Evolutionary conservation across 2,329 filamentous ascomycete species (phyloP), one percentile per base, ranked within the genome.

Genomic region (Parascedosporium putredinis): DNA sequence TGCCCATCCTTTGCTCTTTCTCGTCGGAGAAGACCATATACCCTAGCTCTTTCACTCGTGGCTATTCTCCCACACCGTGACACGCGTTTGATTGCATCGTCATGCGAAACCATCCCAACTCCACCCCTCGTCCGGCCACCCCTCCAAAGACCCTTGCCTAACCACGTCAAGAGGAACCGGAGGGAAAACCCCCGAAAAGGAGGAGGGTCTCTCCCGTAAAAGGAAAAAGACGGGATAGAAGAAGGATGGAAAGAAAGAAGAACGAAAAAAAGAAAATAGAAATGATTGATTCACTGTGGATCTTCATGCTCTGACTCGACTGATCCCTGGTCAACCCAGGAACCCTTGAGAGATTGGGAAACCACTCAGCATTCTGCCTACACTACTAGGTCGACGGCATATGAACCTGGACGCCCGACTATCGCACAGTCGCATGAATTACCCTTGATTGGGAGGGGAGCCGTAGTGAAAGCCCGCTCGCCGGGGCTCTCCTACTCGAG

Each of bases 61-160:
- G 9, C 10, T 36, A n/a, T 18, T 38, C 8, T 23, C 10, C 16
- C 23, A 38, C 12, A 47, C 31, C 29, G 45, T 29, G 45, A 47
- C 24, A 27, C 45, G 29, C 45, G 45, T 47, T 47, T 47, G 34
- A 47, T 47, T 47, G 20, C 29, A 47, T 47, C 16, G 18, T 36
- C 20, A 47, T 47, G 45, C 45, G 31, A 36, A 45, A 40, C 36
- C 36, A 40, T 20, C 14, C 36, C 36, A 40, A 40, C 36, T 16
- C n/a, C 36, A 40, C 36, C 36, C 36, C 22, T 20, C 36, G 5
- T 40, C n/a, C 5, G 16, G n/a, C 36, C n/a, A 8, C 36, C 5
- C 10, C 36, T 40, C 36, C 36, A 22, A 40, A 23, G n/a, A 8
- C 36, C 10, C n/a, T n/a, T n/a, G n/a, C n/a, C n/a, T n/a, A n/a